Evolutionary conservation across 208 protist species (phyloP).

Genomic region (Trypanosoma lewisi): DNA sequence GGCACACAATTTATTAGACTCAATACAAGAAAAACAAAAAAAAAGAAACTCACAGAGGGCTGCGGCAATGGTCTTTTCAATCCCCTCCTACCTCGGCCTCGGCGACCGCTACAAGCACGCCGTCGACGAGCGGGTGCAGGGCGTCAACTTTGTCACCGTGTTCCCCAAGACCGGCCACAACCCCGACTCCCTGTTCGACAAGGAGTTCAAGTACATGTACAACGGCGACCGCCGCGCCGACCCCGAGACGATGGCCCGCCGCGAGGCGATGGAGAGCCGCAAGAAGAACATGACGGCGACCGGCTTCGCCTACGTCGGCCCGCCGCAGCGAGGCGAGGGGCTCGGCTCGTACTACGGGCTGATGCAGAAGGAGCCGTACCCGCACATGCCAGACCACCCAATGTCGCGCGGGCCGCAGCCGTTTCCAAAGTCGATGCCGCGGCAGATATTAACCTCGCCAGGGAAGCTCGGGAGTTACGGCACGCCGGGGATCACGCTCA

Average conservation of each 20-base stretch:
- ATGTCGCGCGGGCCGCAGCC: slow-evolving; percentile 33
- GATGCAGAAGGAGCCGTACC: slow-evolving; percentile 54
- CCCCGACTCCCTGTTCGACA: slow-evolving; percentile 85
- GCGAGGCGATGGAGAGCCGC: slow-evolving; percentile 47
- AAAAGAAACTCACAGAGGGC: neutral
- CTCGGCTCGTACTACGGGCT: slow-evolving; percentile 87
- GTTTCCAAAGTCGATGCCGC: slow-evolving; percentile 37
- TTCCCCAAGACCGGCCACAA: slow-evolving; percentile 76
- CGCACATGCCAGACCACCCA: slow-evolving; percentile 57
- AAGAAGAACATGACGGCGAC: slow-evolving; percentile 77
- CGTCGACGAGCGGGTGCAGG: slow-evolving; percentile 61
- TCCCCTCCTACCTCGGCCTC: slow-evolving; percentile 77
- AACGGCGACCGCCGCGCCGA: slow-evolving; percentile 81
- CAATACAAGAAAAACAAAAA: no score
- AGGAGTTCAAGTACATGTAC: slow-evolving; percentile 78
- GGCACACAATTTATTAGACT: no score
- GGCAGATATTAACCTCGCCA: slow-evolving; percentile 79
- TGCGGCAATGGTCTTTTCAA: slow-evolving; percentile 79
- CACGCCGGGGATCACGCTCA: slow-evolving; percentile 52
- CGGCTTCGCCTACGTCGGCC: slow-evolving; percentile 71
- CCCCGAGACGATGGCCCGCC: slow-evolving; percentile 45
- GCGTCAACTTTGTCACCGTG: slow-evolving; percentile 62
- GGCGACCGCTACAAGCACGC: slow-evolving; percentile 67
- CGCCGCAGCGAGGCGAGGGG: slow-evolving; percentile 42
- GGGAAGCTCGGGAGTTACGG: slow-evolving; percentile 71